Conservation (phyloP, 805 yeast genomes). For the Candida suzukii region DNA sequence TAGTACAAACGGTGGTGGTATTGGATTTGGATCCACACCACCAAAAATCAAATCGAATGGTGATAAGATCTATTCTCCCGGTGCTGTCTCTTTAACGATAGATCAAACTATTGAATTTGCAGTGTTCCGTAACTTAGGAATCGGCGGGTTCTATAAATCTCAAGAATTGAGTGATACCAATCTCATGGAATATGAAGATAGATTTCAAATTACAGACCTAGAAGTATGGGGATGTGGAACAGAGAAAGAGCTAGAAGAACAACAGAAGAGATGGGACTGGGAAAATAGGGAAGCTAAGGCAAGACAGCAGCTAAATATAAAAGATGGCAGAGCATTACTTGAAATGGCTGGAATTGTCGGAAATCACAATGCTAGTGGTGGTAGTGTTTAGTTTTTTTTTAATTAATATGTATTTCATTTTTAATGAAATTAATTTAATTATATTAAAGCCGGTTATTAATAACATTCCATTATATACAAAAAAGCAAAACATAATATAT, state of each 20-base stretch:
- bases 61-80: constrained; percentile 46
- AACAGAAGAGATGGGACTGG: constrained; percentile 81
- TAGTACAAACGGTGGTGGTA: constrained; percentile 67
- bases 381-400: constrained; percentile 30
- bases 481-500: too few species aligned
- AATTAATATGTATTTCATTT: background rate
- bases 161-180: constrained; percentile 1
- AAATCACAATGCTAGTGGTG: constrained; percentile 35
- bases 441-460: background rate
- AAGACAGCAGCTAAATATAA: constrained; percentile 64
- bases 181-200: constrained; percentile 51
- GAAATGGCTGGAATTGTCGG: constrained; percentile 74
- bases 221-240: constrained; percentile 95
- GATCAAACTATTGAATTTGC: constrained; percentile 79
- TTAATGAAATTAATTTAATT: background rate
- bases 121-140: constrained; percentile 61
- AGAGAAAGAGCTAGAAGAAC: constrained; percentile 68
- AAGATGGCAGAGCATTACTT: constrained; percentile 78
- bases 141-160: constrained; percentile 42
- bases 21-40: constrained; percentile 74
- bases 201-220: constrained; percentile 63
- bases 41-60: constrained; percentile 42
- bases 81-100: constrained; percentile 72
- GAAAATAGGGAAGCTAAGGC: constrained; percentile 81
- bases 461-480: background rate